These are phyloP conservation scores for Metschnikowia cerradonensis DNA, from an alignment of 805 yeast genomes.

Conservation along the genomic window DNA sequence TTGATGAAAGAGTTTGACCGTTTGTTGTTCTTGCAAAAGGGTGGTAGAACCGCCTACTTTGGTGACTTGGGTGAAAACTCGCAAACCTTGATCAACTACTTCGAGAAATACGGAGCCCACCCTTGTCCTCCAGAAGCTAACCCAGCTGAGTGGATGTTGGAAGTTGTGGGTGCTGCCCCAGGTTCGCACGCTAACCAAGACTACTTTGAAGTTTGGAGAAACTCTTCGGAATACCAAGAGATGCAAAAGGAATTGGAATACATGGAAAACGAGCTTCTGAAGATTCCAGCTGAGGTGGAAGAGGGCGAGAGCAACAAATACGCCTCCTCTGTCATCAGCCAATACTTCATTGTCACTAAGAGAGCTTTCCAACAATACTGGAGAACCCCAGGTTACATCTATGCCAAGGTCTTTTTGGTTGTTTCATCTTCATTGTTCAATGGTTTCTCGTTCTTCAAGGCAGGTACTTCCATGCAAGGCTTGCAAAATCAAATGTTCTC, in stretches of 20 bases:
- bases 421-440: conserved; percentile 53
- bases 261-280: conserved; percentile 57
- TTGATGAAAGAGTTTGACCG: conserved; percentile 66
- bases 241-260: conserved; percentile 55
- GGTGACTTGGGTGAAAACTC: conserved; percentile 76
- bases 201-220: conserved; percentile 73
- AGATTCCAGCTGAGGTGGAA: conserved; percentile 15
- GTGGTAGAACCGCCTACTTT: conserved; percentile 78
- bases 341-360: conserved; percentile 16
- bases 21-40: conserved; percentile 60
- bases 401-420: conserved; percentile 57
- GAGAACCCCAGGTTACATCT: conserved; percentile 61
- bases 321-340: conserved; percentile 16
- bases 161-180: conserved; percentile 79
- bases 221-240: conserved; percentile 57
- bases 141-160: conserved; percentile 68
- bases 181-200: conserved; percentile 72
- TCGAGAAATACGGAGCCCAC: conserved; percentile 70
- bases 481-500: conserved; percentile 65
- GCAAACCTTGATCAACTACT: conserved; percentile 53
- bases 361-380: conserved; percentile 41
- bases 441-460: conserved; percentile 72
- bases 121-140: conserved; percentile 41
- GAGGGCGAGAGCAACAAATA: conserved; percentile 22
- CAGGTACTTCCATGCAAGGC: conserved; percentile 52